These are phyloP conservation scores for Metschnikowia cubensis DNA, from an alignment of 805 yeast genomes.

Conservation along the genomic window DNA sequence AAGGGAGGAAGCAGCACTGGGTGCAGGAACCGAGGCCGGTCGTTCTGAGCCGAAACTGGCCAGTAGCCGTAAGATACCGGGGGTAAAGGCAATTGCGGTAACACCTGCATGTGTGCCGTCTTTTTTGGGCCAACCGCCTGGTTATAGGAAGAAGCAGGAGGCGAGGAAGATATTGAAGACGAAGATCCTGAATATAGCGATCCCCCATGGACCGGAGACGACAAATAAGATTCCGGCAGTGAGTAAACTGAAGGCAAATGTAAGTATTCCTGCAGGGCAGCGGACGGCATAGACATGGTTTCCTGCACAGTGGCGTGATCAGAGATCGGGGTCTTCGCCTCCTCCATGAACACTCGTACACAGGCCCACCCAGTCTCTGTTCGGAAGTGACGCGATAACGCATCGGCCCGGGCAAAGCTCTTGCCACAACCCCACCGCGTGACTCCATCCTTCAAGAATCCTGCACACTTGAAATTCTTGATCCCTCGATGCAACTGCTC, in stretches of 20 bases:
- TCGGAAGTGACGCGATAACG: constrained; percentile 68
- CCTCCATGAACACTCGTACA: constrained; percentile 60
- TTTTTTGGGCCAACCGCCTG: too few species aligned
- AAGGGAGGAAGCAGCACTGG: constrained; percentile 12
- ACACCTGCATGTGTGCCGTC: neutral
- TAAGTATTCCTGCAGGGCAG: neutral
- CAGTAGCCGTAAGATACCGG: neutral
- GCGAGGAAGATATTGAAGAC: too few species aligned
- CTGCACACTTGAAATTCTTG: constrained; percentile 66
- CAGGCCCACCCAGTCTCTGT: constrained; percentile 74
- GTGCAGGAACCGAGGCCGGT: neutral
- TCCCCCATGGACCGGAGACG: too few species aligned
- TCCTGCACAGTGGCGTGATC: neutral
- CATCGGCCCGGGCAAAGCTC: constrained; percentile 73
- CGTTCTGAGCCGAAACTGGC: neutral
- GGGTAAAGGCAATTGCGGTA: neutral
- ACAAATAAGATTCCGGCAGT: too few species aligned
- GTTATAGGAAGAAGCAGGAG: too few species aligned
- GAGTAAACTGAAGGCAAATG: neutral
- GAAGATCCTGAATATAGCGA: too few species aligned
- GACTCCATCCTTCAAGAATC: constrained; percentile 50
- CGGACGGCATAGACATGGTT: neutral
- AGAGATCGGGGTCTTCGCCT: constrained; percentile 33
- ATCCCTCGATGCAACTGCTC: constrained; percentile 72
- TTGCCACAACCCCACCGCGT: constrained; percentile 75